Conservation (phyloP, 1,284 basidiomycete species). For the Malassezia sympodialis region DNA sequence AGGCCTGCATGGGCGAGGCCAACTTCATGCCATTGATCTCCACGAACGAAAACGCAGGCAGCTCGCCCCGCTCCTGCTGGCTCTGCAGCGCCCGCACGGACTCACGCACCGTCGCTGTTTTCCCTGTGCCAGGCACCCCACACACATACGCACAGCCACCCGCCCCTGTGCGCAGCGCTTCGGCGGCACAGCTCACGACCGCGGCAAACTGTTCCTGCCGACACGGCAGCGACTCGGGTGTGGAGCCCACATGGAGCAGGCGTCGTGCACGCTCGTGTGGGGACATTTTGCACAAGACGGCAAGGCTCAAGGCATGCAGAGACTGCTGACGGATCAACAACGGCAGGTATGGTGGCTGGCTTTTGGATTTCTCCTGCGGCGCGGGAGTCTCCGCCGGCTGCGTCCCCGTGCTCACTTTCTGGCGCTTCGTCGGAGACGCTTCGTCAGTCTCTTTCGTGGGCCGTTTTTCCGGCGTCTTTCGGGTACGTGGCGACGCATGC, state of each 20-base stretch:
- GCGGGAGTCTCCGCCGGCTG: neutral
- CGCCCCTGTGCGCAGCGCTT: slow-evolving; percentile 78
- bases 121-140: slow-evolving; percentile 79
- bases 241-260: slow-evolving; percentile 80
- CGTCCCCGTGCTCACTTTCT: neutral
- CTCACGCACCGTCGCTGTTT: slow-evolving; percentile 83
- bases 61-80: slow-evolving; percentile 57
- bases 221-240: slow-evolving; percentile 81
- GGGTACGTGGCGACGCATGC: neutral
- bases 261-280: slow-evolving; percentile 34
- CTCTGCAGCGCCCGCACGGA: slow-evolving; percentile 60
- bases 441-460: neutral
- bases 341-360: slow-evolving; percentile 21
- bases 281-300: slow-evolving; percentile 21
- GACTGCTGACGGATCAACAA: slow-evolving; percentile 29
- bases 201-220: slow-evolving; percentile 74
- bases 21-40: slow-evolving; percentile 89
- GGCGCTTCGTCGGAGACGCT: neutral
- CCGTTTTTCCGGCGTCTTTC: neutral
- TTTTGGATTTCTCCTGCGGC: slow-evolving; percentile 1
- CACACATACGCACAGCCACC: slow-evolving; percentile 95
- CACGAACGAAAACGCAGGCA: slow-evolving; percentile 85
- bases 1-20: slow-evolving; percentile 38
- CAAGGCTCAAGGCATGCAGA: slow-evolving; percentile 22
- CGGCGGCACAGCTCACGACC: slow-evolving; percentile 68